Base-by-base conservation (phyloP, 495 filamentous ascomycete genomes). In the Barbatosphaeria neglecta region DNA sequence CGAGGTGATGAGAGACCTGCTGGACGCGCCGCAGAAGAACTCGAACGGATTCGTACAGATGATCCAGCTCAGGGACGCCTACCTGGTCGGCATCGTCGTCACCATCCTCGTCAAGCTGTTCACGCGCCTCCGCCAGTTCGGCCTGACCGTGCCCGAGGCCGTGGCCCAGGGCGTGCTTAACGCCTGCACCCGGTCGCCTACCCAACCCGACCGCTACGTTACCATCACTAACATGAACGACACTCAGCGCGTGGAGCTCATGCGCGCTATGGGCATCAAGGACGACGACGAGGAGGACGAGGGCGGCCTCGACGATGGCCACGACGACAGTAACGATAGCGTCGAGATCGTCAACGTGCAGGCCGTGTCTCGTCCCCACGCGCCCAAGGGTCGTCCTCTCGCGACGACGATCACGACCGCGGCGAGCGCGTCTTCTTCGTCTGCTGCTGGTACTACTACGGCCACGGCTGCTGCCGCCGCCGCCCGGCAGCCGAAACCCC, bases 51-150 rank as follows among this genome's bases (percentile, higher is more conserved):
- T 94, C 63, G 79, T 82, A 11, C 85, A 83, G 58, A 90, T 89
- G 86, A 68, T 96, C 11, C 75, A 89, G 48, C 68, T 96, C 4
- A 80, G 86, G 49, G 90, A 96, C 61, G 74, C 78, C 27, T 95
- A 85, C 52, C 75, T 96, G n/a, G 77, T 84, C 44, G 75, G 68
- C 15, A 83, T 82, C 10, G 76, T 86, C 44, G 84, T 89, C 41
- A 80, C 66, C 16, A 60, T 77, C 20, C 56, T 76, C 39, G 65
- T 68, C 22, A 87, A 90, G 58, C 70, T 96, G 22, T 74, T 96
- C 37, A 71, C 73, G 5, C 80, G 86, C 17, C 62, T 95, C 16
- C 78, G 76, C 10, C 80, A 84, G 33, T 78, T 81, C 28, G 73
- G 74, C 43, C 81, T 94, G 55, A 75, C 74, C 18, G 68, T 94